Conservation (phyloP, 331 rosid species). For the Quercus lobata region DNA sequence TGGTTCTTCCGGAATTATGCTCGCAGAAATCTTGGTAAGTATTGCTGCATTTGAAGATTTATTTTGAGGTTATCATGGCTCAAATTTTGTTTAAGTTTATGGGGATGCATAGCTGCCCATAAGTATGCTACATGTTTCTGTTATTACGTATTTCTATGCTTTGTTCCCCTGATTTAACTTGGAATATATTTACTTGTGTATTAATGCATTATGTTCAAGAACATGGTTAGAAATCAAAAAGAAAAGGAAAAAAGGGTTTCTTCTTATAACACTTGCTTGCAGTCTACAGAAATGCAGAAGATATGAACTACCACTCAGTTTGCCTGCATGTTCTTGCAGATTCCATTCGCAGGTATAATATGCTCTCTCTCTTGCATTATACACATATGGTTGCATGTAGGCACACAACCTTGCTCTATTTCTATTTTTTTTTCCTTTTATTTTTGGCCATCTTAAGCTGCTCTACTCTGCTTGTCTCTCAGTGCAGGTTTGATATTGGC, state of each 20-base stretch:
- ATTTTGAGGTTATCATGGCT: neutral
- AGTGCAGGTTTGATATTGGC: constrained; percentile 99
- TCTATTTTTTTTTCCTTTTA: constrained; percentile 6
- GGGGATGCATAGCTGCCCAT: neutral
- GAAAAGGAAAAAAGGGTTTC: neutral
- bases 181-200: too few relatives aligned
- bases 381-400: neutral
- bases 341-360: constrained; percentile 92
- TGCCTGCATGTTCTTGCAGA: constrained; percentile 93
- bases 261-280: constrained; percentile 28
- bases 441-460: constrained; percentile 33
- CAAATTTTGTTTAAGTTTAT: neutral
- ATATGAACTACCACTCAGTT: constrained; percentile 93
- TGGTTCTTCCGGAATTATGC: constrained; percentile 99
- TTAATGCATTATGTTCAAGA: too few relatives aligned
- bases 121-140: neutral
- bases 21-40: constrained; percentile 83
- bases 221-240: too few relatives aligned
- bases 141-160: neutral
- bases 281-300: constrained; percentile 98
- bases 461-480: constrained; percentile 47
- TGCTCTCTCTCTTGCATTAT: neutral
- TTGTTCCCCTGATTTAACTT: neutral
- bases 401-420: constrained; percentile 3
- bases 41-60: constrained; percentile 12